phyloP scores from a whole-genome alignment of 768 basidiomycete species.

The Tephrocybe sp. region DNA sequence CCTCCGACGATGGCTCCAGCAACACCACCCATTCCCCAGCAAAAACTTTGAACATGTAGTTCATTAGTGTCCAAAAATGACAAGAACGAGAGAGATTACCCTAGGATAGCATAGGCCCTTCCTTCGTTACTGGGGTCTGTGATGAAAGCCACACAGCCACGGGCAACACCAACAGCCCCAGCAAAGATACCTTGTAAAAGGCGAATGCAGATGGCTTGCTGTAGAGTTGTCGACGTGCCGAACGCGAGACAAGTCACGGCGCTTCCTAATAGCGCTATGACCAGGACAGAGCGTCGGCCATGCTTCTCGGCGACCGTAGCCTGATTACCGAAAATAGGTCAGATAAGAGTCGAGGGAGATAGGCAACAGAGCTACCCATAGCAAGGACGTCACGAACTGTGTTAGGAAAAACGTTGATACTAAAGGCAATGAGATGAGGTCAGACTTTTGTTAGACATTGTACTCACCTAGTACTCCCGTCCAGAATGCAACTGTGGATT shows the following conservation, averaged over 20 bases:
- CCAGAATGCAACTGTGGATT: slow-evolving; percentile 87
- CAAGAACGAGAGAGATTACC: slow-evolving; percentile 37
- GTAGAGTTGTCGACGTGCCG: slow-evolving; percentile 70
- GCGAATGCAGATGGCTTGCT: slow-evolving; percentile 83
- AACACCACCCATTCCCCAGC: slow-evolving; percentile 97
- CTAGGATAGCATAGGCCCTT: slow-evolving; percentile 90
- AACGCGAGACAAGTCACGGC: slow-evolving; percentile 76
- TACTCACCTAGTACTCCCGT: slow-evolving; percentile 78
- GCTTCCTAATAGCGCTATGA: slow-evolving; percentile 82
- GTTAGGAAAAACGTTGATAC: slow-evolving; percentile 90
- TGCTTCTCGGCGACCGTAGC: slow-evolving; percentile 94
- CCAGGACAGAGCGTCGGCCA: slow-evolving; percentile 80
- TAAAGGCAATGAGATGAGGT: slow-evolving; percentile 24
- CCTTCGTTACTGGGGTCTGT: slow-evolving; percentile 93
- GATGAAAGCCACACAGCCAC: slow-evolving; percentile 81
- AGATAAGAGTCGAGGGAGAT: slow-evolving; percentile 12
- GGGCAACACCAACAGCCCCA: slow-evolving; percentile 92
- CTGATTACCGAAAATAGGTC: slow-evolving; percentile 31
- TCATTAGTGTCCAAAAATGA: slow-evolving; percentile 5
- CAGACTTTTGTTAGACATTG: slow-evolving; percentile 1
- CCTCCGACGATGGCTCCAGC: slow-evolving; percentile 86
- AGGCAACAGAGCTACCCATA: slow-evolving; percentile 63
- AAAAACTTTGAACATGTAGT: slow-evolving; percentile 53
- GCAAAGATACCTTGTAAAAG: slow-evolving; percentile 90
- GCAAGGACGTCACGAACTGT: slow-evolving; percentile 90